Evolutionary conservation across 345 rosid genomes (phyloP).

Genomic region (Theobroma cacao): DNA sequence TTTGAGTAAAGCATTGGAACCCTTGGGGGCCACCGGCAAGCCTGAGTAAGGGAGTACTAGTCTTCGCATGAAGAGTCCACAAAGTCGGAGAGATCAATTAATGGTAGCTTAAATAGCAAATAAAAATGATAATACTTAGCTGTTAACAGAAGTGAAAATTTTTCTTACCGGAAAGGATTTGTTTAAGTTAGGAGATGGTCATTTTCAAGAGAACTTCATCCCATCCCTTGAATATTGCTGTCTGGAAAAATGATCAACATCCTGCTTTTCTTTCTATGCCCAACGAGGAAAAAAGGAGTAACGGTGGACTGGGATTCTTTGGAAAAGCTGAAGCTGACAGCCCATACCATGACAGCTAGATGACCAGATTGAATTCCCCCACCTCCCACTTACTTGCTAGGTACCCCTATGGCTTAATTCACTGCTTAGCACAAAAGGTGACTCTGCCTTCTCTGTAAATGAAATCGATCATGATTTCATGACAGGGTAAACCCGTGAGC

Average conservation of each 20-base stretch:
- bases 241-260: background rate
- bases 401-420: no score
- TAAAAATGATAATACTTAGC: background rate
- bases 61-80: no score
- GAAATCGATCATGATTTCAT: no score
- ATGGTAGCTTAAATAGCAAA: background rate
- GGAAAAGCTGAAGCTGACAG: background rate
- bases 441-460: no score
- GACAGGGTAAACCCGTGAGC: no score
- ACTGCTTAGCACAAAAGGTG: no score
- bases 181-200: constrained; percentile 14
- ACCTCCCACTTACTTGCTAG: no score
- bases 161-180: background rate
- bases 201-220: constrained; percentile 16
- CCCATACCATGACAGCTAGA: constrained; percentile 6
- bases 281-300: background rate
- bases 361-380: background rate
- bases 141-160: background rate
- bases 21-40: background rate
- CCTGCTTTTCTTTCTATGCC: background rate
- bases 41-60: background rate
- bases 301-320: no score
- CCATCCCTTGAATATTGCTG: background rate
- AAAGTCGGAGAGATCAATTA: no score
- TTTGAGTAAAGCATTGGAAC: background rate